A percentile compares a stretch with the other conserved stretches of the same genome.
Conservation (phyloP, 768 basidiomycete species). For the Boletus rubroflammeus region DNA sequence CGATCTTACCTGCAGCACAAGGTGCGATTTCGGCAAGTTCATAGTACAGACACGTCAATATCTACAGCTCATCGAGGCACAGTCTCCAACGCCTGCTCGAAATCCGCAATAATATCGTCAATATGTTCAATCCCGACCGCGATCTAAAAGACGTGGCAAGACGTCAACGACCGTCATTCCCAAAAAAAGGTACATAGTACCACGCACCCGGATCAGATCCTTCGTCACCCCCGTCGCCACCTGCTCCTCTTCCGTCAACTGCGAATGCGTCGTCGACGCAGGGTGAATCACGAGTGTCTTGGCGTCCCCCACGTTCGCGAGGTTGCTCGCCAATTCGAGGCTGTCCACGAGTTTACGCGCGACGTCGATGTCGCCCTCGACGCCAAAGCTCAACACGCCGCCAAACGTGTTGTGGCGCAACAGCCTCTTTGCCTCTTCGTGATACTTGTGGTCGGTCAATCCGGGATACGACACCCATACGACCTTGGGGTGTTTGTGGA, state of each 20-base stretch:
- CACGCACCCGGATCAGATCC: conserved; percentile 63
- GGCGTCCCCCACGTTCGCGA: conserved; percentile 51
- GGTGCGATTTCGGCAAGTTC: not conserved
- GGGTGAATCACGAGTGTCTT: conserved; percentile 82
- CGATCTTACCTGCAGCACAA: too few species aligned
- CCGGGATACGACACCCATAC: conserved; percentile 18
- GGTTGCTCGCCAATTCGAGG: conserved; percentile 35
- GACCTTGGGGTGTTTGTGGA: conserved; percentile 9
- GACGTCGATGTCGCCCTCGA: not conserved
- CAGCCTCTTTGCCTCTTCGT: conserved; percentile 7
- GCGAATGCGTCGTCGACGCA: conserved; percentile 72
- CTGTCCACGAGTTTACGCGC: conserved; percentile 36
- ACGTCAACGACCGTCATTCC: not conserved
- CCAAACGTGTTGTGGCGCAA: conserved; percentile 8
- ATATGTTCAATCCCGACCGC: conserved; percentile 19
- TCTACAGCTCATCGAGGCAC: not conserved
- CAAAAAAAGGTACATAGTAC: not conserved
- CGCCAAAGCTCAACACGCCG: conserved; percentile 15
- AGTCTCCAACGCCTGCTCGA: conserved; percentile 8
- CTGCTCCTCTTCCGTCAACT: conserved; percentile 60
- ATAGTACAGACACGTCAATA: not conserved
- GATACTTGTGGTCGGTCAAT: conserved; percentile 6
- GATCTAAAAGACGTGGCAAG: not conserved
- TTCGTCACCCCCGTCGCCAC: conserved; percentile 65
- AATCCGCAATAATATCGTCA: conserved; percentile 15